Evolutionary conservation across 2,329 filamentous ascomycete species (phyloP).

Genomic region (Xylaria sp.): DNA sequence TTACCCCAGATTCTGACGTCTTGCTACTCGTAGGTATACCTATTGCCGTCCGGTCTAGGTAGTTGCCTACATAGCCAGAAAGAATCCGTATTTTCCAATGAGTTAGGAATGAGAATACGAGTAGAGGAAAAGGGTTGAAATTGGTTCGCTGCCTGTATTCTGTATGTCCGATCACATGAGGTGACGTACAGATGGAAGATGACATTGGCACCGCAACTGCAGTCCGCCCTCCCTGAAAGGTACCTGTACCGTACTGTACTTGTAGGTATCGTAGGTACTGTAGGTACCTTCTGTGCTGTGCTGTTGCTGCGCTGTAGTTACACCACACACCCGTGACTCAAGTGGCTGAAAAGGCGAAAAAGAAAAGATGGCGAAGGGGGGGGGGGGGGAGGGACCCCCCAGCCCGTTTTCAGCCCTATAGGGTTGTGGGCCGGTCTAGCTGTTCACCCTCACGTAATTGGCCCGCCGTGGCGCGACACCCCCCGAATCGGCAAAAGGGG

Average conservation of each 20-base stretch:
- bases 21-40: too few species aligned
- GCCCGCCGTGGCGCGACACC: background rate
- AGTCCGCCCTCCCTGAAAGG: background rate
- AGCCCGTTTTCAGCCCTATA: constrained; percentile 22
- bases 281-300: too few species aligned
- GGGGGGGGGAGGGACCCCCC: background rate
- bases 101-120: background rate
- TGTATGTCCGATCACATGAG: constrained; percentile 2
- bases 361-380: constrained; percentile 7
- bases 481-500: constrained; percentile 5
- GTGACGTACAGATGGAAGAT: background rate
- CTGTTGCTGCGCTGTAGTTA: constrained; percentile 7
- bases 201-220: too few species aligned
- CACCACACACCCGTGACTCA: constrained; percentile 15
- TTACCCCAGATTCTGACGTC: background rate
- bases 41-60: background rate
- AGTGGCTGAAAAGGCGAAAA: constrained; percentile 13
- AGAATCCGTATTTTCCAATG: background rate
- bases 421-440: constrained; percentile 16
- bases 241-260: too few species aligned
- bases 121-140: background rate
- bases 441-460: constrained; percentile 6
- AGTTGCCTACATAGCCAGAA: background rate
- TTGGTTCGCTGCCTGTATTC: background rate
- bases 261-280: too few species aligned